These are phyloP conservation scores for Euphorbia tirucalli DNA, from an alignment of 345 rosid genomes.

Conservation along the genomic window DNA sequence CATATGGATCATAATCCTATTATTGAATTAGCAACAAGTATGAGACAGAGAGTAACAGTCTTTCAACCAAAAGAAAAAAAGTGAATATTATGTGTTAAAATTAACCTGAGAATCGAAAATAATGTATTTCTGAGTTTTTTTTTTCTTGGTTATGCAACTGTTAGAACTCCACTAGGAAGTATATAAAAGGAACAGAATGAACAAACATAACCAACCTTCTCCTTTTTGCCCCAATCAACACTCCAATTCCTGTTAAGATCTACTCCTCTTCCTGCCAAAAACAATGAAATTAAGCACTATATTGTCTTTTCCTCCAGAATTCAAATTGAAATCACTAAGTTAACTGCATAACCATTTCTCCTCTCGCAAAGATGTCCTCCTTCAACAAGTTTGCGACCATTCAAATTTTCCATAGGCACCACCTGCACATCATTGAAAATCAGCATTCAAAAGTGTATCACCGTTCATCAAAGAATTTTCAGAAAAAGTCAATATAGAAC, in stretches of 20 bases:
- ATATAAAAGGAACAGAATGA: neutral
- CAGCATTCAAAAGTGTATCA: conserved; percentile 13
- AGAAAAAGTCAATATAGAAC: conserved; percentile 2
- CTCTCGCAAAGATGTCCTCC: conserved; percentile 93
- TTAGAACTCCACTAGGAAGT: too few relatives aligned
- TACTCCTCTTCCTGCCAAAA: conserved; percentile 83
- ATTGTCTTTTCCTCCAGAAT: conserved; percentile 15
- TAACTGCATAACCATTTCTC: conserved; percentile 62
- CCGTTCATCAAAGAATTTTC: neutral
- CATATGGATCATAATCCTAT: conserved; percentile 96
- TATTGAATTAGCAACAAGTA: conserved; percentile 13
- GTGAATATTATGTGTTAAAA: too few relatives aligned
- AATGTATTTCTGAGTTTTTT: too few relatives aligned
- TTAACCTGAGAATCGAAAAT: too few relatives aligned
- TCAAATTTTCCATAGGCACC: conserved; percentile 90
- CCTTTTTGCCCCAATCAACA: conserved; percentile 99
- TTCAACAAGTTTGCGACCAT: conserved; percentile 95
- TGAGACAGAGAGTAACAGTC: conserved; percentile 7
- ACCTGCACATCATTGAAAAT: conserved; percentile 41
- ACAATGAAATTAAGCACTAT: conserved; percentile 13
- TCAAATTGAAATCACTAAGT: conserved; percentile 13
- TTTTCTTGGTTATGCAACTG: too few relatives aligned
- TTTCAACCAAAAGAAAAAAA: conserved; percentile 8
- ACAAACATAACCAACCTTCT: conserved; percentile 52
- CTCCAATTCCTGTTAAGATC: conserved; percentile 98